A percentile compares a stretch with the other conserved stretches of the same genome.
Evolutionary conservation across 2,329 filamentous ascomycete species (phyloP).

Genomic region (Penicillium crustosum): DNA sequence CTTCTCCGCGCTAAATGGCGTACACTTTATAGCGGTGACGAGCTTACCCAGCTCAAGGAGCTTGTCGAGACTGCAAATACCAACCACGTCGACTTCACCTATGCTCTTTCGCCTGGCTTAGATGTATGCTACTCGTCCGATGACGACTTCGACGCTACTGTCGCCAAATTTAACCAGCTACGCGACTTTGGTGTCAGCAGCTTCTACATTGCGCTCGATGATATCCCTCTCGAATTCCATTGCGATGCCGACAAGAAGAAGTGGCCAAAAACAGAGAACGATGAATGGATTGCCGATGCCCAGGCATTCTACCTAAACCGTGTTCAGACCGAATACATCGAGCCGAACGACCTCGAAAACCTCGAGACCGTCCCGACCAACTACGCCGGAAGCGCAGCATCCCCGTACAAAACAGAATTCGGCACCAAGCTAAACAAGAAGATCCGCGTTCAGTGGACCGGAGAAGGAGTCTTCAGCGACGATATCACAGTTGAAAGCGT

Average conservation of each 20-base stretch:
- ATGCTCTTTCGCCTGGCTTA: background rate
- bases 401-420: constrained; percentile 11
- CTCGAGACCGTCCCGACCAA: background rate
- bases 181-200: background rate
- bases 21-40: constrained; percentile 19
- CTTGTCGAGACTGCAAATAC: background rate
- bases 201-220: constrained; percentile 1
- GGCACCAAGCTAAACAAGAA: constrained; percentile 25
- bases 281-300: background rate
- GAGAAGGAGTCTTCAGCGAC: constrained; percentile 25
- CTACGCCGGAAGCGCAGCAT: background rate
- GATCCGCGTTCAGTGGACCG: constrained; percentile 28
- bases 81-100: constrained; percentile 1
- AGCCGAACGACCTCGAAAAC: background rate
- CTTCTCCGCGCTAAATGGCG: constrained; percentile 23
- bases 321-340: background rate
- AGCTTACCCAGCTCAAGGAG: constrained; percentile 1
- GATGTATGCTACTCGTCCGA: background rate
- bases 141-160: background rate
- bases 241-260: background rate
- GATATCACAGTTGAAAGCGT: constrained; percentile 15
- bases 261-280: background rate
- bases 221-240: background rate
- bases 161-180: background rate
- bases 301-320: constrained; percentile 4